Conservation (phyloP, 805 yeast species). For the Candida pseudofarinosa region DNA sequence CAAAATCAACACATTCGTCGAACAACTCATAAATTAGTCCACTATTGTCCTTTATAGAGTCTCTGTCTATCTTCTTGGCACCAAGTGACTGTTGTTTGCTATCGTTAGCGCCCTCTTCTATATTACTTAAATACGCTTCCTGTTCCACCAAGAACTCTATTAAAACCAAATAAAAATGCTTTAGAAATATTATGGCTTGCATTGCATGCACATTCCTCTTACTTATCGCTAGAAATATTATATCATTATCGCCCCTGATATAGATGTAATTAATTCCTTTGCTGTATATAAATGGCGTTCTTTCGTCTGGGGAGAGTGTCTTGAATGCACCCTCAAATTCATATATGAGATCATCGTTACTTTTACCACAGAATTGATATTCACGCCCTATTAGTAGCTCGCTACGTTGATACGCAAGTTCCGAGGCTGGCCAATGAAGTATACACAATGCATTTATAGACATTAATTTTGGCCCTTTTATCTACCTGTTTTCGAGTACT, state of each 20-base stretch:
- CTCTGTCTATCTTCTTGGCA: slow-evolving; percentile 46
- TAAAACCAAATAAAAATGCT: slow-evolving; percentile 29
- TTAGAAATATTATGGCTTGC: slow-evolving; percentile 54
- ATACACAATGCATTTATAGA: slow-evolving; percentile 39
- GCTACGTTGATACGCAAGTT: slow-evolving; percentile 21
- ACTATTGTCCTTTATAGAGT: slow-evolving; percentile 65
- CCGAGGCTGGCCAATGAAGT: slow-evolving; percentile 30
- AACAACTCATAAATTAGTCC: slow-evolving; percentile 74
- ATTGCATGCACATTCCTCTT: slow-evolving; percentile 51
- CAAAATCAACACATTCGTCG: slow-evolving; percentile 88
- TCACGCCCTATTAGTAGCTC: slow-evolving; percentile 32
- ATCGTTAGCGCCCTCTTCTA: not conserved
- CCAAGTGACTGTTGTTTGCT: not conserved
- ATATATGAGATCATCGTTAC: slow-evolving; percentile 25
- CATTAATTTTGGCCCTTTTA: slow-evolving; percentile 1
- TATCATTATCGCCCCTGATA: slow-evolving; percentile 42
- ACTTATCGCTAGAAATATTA: slow-evolving; percentile 40
- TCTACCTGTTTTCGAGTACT: too few species aligned
- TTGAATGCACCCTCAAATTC: slow-evolving; percentile 22
- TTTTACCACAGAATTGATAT: slow-evolving; percentile 23
- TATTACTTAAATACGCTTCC: not conserved
- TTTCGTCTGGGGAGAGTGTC: slow-evolving; percentile 15
- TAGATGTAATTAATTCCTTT: slow-evolving; percentile 56
- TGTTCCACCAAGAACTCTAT: slow-evolving; percentile 21
- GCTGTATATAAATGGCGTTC: slow-evolving; percentile 41